Percentiles rank a stretch among this genome's conserved stretches.
Evolutionary conservation across 495 filamentous ascomycete genomes (phyloP).

Genomic region (Usnea hakonensis): DNA sequence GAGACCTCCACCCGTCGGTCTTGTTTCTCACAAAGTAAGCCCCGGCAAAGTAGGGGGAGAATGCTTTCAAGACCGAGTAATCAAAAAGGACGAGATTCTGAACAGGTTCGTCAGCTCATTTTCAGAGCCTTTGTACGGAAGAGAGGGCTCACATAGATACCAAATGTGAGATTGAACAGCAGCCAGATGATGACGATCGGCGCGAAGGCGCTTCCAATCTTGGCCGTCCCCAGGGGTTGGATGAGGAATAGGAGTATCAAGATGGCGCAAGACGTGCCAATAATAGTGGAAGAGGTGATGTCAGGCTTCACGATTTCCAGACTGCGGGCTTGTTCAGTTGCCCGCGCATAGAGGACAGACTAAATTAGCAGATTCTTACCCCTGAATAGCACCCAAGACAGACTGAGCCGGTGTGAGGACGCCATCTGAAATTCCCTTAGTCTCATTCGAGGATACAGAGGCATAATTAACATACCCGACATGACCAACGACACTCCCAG

Average conservation of each 20-base stretch:
- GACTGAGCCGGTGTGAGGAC: conserved; percentile 64
- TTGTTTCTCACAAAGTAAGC: conserved; percentile 55
- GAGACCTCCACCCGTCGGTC: conserved; percentile 53
- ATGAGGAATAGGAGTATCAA: conserved; percentile 59
- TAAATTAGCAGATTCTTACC: conserved; percentile 21
- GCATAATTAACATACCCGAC: conserved; percentile 27
- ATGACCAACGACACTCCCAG: conserved; percentile 65
- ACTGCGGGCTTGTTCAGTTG: conserved; percentile 10
- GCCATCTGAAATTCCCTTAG: conserved; percentile 42
- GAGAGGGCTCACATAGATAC: conserved; percentile 49
- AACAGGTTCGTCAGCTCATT: conserved; percentile 11
- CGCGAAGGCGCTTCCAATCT: conserved; percentile 56
- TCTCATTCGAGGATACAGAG: neutral
- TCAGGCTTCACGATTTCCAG: conserved; percentile 41
- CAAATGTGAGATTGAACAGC: conserved; percentile 55
- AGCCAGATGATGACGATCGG: conserved; percentile 72
- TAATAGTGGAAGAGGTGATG: conserved; percentile 44
- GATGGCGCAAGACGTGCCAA: conserved; percentile 62
- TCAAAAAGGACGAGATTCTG: conserved; percentile 56
- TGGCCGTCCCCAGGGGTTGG: conserved; percentile 63
- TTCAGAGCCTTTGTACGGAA: neutral
- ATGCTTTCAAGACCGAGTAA: conserved; percentile 58
- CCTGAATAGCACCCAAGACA: conserved; percentile 64
- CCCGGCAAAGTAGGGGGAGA: conserved; percentile 58
- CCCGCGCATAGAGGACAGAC: neutral